Evolutionary conservation across 257 asterid genomes (phyloP), one percentile per base, ranked within the genome.

Genomic region (Vinca minor): DNA sequence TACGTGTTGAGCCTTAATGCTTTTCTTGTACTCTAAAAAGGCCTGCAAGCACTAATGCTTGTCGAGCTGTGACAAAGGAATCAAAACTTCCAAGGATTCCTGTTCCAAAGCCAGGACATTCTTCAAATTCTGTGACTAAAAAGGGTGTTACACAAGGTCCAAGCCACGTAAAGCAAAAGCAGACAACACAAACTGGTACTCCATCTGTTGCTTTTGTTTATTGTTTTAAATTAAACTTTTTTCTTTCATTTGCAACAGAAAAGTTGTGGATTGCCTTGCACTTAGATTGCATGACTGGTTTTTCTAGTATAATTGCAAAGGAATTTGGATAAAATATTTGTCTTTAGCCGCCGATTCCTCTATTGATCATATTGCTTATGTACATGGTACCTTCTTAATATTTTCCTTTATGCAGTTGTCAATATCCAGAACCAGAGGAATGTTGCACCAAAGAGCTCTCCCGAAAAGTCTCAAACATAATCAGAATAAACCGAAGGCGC

Each of bases 51-150:
- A 68, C 73, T 69, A 82, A 67, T 66, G 74, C 73, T 47, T 62
- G 74, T 64, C 84, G 80, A 78, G 70, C 85, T 73, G 76, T 79
- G n/a, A 67, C 72, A 60, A 82, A 77, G 80, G 89, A 77, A 38
- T 77, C 77, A 55, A 92, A 83, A 71, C 72, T 81, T 83, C 87
- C 83, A 3, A 86, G 82, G 73, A 73, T 73, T 69, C 84, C 81
- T 60, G 81, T 85, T 66, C 62, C 77, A 59, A 88, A 76, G 81
- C 74, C 94, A 65, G 69, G 80, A 59, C 64, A 70, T 65, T 80
- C 71, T 71, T 76, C 84, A 54, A 35, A 65, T 65, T 70, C 73
- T 72, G 66, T 78, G 68, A 44, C 57, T 41, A 66, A 74, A 66
- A 78, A 73, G 71, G 77, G 74, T 68, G 63, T 67, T 47, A 59